Base-by-base conservation (phyloP, 768 basidiomycete species). In the Mycena haematopus region DNA sequence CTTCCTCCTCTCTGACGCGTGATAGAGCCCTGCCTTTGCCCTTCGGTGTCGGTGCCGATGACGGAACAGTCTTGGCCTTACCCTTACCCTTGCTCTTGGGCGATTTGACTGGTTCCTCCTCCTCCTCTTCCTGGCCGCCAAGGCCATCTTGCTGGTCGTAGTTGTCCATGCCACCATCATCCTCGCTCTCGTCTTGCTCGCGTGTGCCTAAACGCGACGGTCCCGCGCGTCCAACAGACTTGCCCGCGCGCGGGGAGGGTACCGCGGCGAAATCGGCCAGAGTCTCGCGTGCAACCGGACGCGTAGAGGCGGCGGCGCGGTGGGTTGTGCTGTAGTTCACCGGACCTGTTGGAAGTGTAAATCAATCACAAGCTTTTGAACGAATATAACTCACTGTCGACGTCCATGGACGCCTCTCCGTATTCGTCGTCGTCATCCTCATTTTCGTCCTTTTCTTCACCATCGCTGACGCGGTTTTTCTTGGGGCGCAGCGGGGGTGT, bases 341-440 rank as follows among this genome's bases (percentile, higher is more conserved):
- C 19, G 79, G 84, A 64, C 76, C 82, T 84, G 29, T 22, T 15
- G 25, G 8, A 22, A 50, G 14, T 29, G 14, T 62, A 13, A 51
- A 27, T 14, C 9, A 33, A 50, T 50, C 14, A n/a, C 27, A 10
- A 44, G 7, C 40, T 17, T 36, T 27, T 14, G 22, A 31, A 31
- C 17, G n/a, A 10, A 53, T 5, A n/a, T 61, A 4, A 79, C 86
- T 74, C 72, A 90, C 90, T 89, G 67, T 91, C 86, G 33, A 93
- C 58, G 51, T 90, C 88, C 91, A 93, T 92, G 11, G 86, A 88
- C 80, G 86, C 85, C 68, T 91, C 90, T 6, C 88, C 90, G 15
- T 62, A 56, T 50, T 83, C 81, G 29, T 80, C 79, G 15, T 80
- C 77, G 27, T 80, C 75, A 36, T 75, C 74, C 27, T 70, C 65